Conservation (phyloP, 768 basidiomycete genomes). For the Neoboletus magnificus region DNA sequence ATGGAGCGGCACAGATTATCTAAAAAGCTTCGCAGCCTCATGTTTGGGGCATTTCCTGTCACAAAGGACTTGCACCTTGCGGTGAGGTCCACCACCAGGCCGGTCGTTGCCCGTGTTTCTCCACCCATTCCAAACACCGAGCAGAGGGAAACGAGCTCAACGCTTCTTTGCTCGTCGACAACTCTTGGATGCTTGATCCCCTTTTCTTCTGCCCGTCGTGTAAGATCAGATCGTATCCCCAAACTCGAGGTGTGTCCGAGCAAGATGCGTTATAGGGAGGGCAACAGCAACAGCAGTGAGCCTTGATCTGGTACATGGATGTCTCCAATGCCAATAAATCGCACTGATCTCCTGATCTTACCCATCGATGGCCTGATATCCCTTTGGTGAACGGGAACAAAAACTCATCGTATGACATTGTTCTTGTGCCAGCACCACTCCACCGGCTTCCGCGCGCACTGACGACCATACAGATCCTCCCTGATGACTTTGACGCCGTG, state of each 20-base stretch:
- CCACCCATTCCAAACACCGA: not conserved
- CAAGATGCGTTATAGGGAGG: constrained; percentile 25
- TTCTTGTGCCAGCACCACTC: constrained; percentile 13
- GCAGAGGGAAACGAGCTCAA: not conserved
- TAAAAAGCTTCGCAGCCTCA: constrained; percentile 26
- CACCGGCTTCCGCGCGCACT: constrained; percentile 29
- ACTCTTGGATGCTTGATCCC: not conserved
- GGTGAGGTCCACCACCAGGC: constrained; percentile 1
- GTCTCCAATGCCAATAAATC: not conserved
- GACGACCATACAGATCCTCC: constrained; percentile 29
- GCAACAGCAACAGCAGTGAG: constrained; percentile 31
- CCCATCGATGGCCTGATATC: constrained; percentile 8
- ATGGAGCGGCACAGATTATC: constrained; percentile 23
- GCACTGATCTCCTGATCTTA: constrained; percentile 14
- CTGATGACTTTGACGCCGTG: constrained; percentile 30
- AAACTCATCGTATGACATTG: constrained; percentile 34
- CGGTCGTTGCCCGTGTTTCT: not conserved
- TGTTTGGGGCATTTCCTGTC: constrained; percentile 21
- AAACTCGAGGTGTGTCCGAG: not conserved
- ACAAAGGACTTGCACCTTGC: constrained; percentile 12
- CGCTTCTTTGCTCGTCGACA: not conserved
- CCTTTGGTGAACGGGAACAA: constrained; percentile 2
- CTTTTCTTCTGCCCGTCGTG: not conserved
- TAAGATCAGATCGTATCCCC: not conserved
- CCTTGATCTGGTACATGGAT: not conserved